A percentile compares a stretch with the other conserved stretches of the same genome.
Evolutionary conservation across 2,329 filamentous ascomycete species (phyloP).

Genomic region (Diaporthe sp.): DNA sequence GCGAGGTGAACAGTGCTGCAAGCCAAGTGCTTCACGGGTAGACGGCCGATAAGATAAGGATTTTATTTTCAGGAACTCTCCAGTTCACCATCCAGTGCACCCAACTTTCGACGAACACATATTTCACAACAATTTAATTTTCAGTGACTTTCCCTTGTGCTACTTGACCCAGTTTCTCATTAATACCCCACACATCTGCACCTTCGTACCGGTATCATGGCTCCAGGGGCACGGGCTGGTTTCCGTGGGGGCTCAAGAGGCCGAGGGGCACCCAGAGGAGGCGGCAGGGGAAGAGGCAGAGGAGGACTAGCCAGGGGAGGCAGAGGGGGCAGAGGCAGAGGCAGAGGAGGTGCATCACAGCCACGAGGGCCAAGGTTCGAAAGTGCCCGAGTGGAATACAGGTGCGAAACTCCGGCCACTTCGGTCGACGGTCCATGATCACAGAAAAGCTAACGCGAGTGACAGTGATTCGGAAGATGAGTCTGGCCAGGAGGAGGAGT

Average conservation of each 20-base stretch:
- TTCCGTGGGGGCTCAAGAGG: conserved; percentile 52
- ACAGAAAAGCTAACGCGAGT: conserved; percentile 43
- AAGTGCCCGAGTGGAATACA: conserved; percentile 55
- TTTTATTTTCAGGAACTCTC: conserved; percentile 31
- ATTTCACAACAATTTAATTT: neutral
- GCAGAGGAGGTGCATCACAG: conserved; percentile 42
- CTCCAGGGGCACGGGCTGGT: conserved; percentile 45
- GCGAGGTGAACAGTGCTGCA: neutral
- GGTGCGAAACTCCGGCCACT: conserved; percentile 35
- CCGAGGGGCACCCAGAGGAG: conserved; percentile 46
- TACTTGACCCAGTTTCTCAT: neutral
- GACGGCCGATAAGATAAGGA: conserved; percentile 39
- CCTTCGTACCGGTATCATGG: conserved; percentile 38
- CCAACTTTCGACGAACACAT: neutral
- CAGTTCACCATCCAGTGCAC: neutral
- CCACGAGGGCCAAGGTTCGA: conserved; percentile 58
- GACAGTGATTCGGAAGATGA: conserved; percentile 51
- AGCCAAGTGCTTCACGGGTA: conserved; percentile 2
- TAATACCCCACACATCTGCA: too few species aligned
- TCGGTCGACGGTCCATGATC: conserved; percentile 35
- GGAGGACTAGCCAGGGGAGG: conserved; percentile 45
- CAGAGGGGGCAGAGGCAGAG: conserved; percentile 47
- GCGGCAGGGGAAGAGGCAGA: conserved; percentile 47
- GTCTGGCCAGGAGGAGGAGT: conserved; percentile 51
- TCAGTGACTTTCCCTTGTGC: neutral